phyloP scores from a whole-genome alignment of 208 protist genomes.

The Wallacemonas collosoma region DNA sequence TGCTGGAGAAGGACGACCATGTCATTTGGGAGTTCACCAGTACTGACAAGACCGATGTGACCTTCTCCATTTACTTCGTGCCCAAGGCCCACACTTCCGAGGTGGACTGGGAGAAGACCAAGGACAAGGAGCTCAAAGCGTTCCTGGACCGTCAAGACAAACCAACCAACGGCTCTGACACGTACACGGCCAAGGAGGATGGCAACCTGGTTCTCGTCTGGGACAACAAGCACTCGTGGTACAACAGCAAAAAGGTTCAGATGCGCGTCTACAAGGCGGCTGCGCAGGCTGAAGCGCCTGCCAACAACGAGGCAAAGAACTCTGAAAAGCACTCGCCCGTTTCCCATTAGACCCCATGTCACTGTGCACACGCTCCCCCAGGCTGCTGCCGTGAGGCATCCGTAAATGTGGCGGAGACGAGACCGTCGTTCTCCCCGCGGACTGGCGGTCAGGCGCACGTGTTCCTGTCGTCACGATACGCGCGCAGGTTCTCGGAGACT shows the following conservation, averaged over 20 bases:
- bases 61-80: constrained; percentile 45
- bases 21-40: constrained; percentile 66
- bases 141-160: constrained; percentile 31
- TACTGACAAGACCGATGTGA: constrained; percentile 42
- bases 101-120: constrained; percentile 23
- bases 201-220: constrained; percentile 60
- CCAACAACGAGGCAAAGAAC: not conserved
- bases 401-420: too few relatives aligned
- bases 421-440: too few relatives aligned
- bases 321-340: constrained; percentile 4
- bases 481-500: too few relatives aligned
- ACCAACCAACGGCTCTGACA: constrained; percentile 34
- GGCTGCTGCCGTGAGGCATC: too few relatives aligned
- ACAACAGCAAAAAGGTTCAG: constrained; percentile 52
- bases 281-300: not conserved
- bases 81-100: constrained; percentile 18
- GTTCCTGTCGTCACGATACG: too few relatives aligned
- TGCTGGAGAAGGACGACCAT: constrained; percentile 44
- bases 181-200: constrained; percentile 46
- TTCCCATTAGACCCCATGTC: not conserved
- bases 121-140: constrained; percentile 34
- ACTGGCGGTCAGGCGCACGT: too few relatives aligned
- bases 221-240: constrained; percentile 62
- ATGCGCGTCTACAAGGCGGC: constrained; percentile 60
- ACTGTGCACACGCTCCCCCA: too few relatives aligned